phyloP scores from a whole-genome alignment of 257 asterid genomes.

The Salvia rosmarinus region DNA sequence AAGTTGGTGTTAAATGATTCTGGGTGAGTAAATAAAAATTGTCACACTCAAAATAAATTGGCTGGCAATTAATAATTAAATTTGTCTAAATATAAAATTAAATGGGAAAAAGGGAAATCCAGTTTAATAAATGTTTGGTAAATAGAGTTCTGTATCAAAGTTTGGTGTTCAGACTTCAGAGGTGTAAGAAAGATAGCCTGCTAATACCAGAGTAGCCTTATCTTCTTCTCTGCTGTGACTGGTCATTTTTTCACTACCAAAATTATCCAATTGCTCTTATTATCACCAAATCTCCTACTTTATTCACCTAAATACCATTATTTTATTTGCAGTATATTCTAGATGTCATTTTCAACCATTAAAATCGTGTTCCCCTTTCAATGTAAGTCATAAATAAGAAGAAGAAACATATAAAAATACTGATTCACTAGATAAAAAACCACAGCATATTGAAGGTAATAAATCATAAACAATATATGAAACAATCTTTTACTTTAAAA shows the following conservation, averaged over 20 bases:
- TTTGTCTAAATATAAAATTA: too few species aligned
- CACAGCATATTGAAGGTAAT: too few species aligned
- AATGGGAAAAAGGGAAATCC: not conserved
- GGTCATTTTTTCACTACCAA: slow-evolving; percentile 23
- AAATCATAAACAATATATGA: too few species aligned
- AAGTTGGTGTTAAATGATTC: not conserved
- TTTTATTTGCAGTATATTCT: not conserved
- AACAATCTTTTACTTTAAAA: too few species aligned
- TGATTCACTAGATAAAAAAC: too few species aligned
- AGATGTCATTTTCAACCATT: not conserved
- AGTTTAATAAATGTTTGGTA: slow-evolving; percentile 20
- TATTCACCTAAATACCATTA: not conserved
- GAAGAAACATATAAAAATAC: too few species aligned
- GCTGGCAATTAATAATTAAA: too few species aligned
- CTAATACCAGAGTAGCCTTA: slow-evolving; percentile 29
- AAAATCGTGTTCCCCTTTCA: not conserved
- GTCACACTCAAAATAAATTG: not conserved
- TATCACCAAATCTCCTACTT: not conserved
- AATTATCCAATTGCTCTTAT: not conserved
- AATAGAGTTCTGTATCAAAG: not conserved
- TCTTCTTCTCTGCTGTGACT: slow-evolving; percentile 23
- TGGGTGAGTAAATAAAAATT: not conserved
- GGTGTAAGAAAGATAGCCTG: slow-evolving; percentile 27
- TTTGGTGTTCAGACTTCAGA: slow-evolving; percentile 11
- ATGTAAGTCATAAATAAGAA: not conserved